Evolutionary conservation across 179 eudicot genomes (phyloP).

Genomic region (Corrigiola litoralis): DNA sequence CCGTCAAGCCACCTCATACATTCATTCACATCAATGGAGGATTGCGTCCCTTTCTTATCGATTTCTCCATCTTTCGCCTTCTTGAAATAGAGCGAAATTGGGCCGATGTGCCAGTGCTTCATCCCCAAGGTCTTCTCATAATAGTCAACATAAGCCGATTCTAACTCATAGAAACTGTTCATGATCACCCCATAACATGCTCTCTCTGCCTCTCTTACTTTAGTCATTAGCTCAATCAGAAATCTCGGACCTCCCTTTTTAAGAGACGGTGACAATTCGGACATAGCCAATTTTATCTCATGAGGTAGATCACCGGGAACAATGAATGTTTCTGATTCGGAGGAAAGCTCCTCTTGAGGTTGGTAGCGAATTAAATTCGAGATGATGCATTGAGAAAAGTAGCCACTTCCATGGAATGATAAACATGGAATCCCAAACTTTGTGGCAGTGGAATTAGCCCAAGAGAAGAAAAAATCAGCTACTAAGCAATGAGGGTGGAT

Average conservation of each 20-base stretch:
- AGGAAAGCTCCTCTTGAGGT: constrained; percentile 7
- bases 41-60: constrained; percentile 16
- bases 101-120: constrained; percentile 32
- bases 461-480: constrained; percentile 21
- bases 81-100: constrained; percentile 18
- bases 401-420: constrained; percentile 24
- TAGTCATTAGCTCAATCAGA: constrained; percentile 4
- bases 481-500: constrained; percentile 19
- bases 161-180: constrained; percentile 32
- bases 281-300: constrained; percentile 16
- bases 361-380: neutral
- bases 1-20: constrained; percentile 37
- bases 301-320: constrained; percentile 28
- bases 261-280: neutral
- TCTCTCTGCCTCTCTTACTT: neutral
- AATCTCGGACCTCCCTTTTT: constrained; percentile 9
- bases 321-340: constrained; percentile 23
- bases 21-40: constrained; percentile 8
- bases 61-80: neutral
- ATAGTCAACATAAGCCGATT: constrained; percentile 22
- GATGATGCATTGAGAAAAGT: constrained; percentile 18
- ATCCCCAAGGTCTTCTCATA: constrained; percentile 10
- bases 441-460: constrained; percentile 12
- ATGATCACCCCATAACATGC: constrained; percentile 20
- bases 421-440: constrained; percentile 17